Conservation (phyloP, 2,329 filamentous ascomycete genomes). For the Colletotrichum somersetense region DNA sequence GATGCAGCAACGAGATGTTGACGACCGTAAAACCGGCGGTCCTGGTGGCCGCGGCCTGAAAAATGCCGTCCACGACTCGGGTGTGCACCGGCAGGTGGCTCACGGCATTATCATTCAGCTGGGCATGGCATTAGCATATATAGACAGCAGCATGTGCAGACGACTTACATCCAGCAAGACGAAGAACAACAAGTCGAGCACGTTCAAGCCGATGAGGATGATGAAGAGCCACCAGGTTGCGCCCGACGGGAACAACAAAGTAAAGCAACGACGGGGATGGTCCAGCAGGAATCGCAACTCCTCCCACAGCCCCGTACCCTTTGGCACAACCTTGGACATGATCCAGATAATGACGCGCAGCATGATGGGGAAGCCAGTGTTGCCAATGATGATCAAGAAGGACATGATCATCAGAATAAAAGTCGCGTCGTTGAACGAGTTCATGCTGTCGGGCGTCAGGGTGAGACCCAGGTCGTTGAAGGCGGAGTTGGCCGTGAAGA, state of each 20-base stretch:
- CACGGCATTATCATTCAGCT: conserved; percentile 80
- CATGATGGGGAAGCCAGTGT: conserved; percentile 96
- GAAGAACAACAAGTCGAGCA: conserved; percentile 89
- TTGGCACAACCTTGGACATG: conserved; percentile 74
- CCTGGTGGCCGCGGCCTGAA: conserved; percentile 89
- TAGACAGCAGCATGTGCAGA: not conserved
- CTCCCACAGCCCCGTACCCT: conserved; percentile 81
- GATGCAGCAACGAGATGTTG: conserved; percentile 82
- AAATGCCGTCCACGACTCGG: conserved; percentile 86
- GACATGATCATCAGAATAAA: conserved; percentile 82
- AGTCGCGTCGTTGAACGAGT: conserved; percentile 82
- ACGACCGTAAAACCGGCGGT: conserved; percentile 92
- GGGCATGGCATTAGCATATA: conserved; percentile 44
- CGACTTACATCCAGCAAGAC: conserved; percentile 85
- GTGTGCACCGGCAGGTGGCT: conserved; percentile 77
- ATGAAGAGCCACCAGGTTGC: conserved; percentile 97
- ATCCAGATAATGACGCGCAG: conserved; percentile 93
- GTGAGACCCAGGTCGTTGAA: conserved; percentile 98
- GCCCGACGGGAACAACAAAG: conserved; percentile 87
- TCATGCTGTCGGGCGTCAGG: conserved; percentile 93
- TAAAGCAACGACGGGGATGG: conserved; percentile 96
- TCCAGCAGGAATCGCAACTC: conserved; percentile 92
- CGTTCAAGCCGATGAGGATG: conserved; percentile 85
- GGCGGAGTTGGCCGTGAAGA: conserved; percentile 88
- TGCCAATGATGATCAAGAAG: conserved; percentile 93